These are phyloP conservation scores for Podospora fimiseda DNA, from an alignment of 495 filamentous ascomycete species.

Conservation along the genomic window DNA sequence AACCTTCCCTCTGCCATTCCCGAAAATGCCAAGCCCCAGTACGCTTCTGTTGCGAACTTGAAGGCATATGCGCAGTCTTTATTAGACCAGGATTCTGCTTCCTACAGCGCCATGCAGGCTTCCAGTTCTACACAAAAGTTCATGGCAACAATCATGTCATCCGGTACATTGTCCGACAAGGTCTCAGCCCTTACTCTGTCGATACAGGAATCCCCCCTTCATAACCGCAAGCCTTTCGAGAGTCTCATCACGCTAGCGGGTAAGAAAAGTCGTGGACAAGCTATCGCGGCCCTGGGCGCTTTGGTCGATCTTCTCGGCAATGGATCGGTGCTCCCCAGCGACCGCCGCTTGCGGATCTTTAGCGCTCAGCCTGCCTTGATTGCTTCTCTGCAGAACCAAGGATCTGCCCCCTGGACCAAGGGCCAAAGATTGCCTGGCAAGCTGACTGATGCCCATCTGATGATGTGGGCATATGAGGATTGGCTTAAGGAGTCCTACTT, in stretches of 20 bases:
- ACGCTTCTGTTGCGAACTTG: constrained; percentile 60
- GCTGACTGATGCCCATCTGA: constrained; percentile 65
- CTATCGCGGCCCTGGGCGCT: constrained; percentile 82
- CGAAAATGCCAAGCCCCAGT: constrained; percentile 44
- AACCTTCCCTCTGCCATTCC: constrained; percentile 42
- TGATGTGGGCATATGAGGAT: constrained; percentile 90
- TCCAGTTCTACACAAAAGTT: constrained; percentile 84
- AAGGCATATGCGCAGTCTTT: constrained; percentile 68
- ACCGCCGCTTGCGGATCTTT: constrained; percentile 75
- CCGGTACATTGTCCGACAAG: constrained; percentile 93
- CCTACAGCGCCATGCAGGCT: constrained; percentile 46
- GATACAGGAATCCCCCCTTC: constrained; percentile 90
- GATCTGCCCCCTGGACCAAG: constrained; percentile 53
- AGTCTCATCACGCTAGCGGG: constrained; percentile 69
- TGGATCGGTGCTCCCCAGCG: constrained; percentile 72
- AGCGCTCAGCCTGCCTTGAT: constrained; percentile 72
- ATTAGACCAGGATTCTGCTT: constrained; percentile 64
- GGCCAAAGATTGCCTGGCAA: constrained; percentile 61
- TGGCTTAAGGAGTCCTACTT: constrained; percentile 91
- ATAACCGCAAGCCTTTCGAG: constrained; percentile 83
- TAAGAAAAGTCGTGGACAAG: constrained; percentile 89
- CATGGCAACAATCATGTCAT: constrained; percentile 91
- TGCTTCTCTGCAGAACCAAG: constrained; percentile 53
- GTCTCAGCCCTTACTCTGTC: constrained; percentile 89
- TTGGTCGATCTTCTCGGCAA: constrained; percentile 90